Evolutionary conservation across 768 basidiomycete genomes (phyloP).

Genomic region (Lanmaoa pseudosensibilis): DNA sequence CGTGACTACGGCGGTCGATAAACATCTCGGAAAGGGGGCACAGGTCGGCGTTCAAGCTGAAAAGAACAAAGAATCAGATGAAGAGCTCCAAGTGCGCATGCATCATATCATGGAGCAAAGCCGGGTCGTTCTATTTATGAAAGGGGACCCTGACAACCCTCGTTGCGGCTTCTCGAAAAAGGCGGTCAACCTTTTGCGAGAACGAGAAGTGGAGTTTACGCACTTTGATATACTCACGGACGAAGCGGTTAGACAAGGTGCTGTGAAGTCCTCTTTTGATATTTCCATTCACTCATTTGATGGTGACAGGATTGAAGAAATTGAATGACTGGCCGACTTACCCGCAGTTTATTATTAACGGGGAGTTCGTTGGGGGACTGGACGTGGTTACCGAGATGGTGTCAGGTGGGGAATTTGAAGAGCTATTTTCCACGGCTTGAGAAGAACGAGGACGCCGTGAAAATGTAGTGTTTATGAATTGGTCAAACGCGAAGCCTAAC

Average conservation of each 20-base stretch:
- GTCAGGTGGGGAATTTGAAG: slow-evolving; percentile 72
- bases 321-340: slow-evolving; percentile 91
- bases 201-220: slow-evolving; percentile 63
- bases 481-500: background rate
- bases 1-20: slow-evolving; percentile 61
- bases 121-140: slow-evolving; percentile 88
- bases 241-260: slow-evolving; percentile 79
- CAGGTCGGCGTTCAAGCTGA: slow-evolving; percentile 25
- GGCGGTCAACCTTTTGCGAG: slow-evolving; percentile 66
- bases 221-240: slow-evolving; percentile 85
- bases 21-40: slow-evolving; percentile 43
- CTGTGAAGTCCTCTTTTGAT: slow-evolving; percentile 18
- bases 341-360: slow-evolving; percentile 83
- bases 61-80: slow-evolving; percentile 50
- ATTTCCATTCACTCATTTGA: slow-evolving; percentile 3
- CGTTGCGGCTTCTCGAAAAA: slow-evolving; percentile 85
- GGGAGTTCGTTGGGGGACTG: slow-evolving; percentile 92
- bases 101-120: slow-evolving; percentile 72
- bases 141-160: slow-evolving; percentile 74
- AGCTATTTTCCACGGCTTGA: slow-evolving; percentile 31
- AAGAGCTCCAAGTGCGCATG: slow-evolving; percentile 68
- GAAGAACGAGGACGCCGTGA: background rate
- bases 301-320: slow-evolving; percentile 57
- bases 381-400: slow-evolving; percentile 92
- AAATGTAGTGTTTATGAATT: background rate